Evolutionary conservation across 371 early-diverging fungal genomes (phyloP).

Genomic region (Apophysomyces ossiformis): DNA sequence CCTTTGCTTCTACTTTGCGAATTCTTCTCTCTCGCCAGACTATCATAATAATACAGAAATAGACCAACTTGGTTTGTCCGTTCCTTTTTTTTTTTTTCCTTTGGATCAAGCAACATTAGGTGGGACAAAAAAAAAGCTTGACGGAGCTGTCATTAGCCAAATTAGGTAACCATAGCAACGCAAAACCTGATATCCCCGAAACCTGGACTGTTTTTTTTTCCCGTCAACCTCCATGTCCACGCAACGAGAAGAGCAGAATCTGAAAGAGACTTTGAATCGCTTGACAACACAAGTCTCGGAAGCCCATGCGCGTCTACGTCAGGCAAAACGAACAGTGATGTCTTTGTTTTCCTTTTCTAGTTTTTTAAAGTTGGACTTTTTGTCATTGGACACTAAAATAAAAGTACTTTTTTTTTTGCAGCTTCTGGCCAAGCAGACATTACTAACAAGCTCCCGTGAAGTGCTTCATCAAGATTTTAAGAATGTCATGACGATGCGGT

Average conservation of each 20-base stretch:
- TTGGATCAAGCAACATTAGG: too few relatives aligned
- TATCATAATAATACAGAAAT: too few relatives aligned
- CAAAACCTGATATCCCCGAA: too few relatives aligned
- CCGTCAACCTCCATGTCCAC: too few relatives aligned
- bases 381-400: neutral
- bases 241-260: neutral
- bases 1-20: too few relatives aligned
- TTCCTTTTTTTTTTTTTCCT: too few relatives aligned
- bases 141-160: too few relatives aligned
- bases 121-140: too few relatives aligned
- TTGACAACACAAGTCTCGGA: neutral
- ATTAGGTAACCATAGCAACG: too few relatives aligned
- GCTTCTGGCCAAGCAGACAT: neutral
- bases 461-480: neutral
- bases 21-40: too few relatives aligned
- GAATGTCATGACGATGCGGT: neutral
- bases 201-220: too few relatives aligned
- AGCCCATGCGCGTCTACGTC: neutral
- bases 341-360: neutral
- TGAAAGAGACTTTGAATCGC: neutral
- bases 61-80: too few relatives aligned
- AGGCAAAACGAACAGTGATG: constrained; percentile 2
- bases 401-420: neutral
- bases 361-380: neutral
- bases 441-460: neutral